Conservation (phyloP, 495 filamentous ascomycete species). For the Cercophora scortea region DNA sequence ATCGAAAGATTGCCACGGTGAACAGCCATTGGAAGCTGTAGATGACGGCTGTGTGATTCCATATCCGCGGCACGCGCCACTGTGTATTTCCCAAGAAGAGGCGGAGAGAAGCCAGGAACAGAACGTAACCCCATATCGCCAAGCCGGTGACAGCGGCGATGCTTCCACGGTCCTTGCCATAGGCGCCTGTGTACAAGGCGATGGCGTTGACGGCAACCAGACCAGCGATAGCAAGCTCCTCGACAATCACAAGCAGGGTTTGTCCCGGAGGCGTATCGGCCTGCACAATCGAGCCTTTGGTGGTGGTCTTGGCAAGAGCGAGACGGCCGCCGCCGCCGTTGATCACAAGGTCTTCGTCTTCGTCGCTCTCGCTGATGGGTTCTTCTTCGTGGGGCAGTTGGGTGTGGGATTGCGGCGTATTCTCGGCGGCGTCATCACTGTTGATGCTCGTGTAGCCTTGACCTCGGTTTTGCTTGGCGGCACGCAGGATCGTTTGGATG, state of each 20-base stretch:
- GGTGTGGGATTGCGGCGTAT: constrained; percentile 39
- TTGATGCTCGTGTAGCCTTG: constrained; percentile 43
- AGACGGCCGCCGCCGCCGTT: constrained; percentile 36
- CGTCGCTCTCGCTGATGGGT: constrained; percentile 46
- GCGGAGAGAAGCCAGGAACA: constrained; percentile 65
- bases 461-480: constrained; percentile 35
- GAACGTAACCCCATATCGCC: constrained; percentile 71
- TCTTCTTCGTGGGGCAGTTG: constrained; percentile 38
- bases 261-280: constrained; percentile 72
- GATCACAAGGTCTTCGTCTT: constrained; percentile 53
- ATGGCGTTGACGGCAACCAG: constrained; percentile 59
- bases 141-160: constrained; percentile 59
- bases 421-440: constrained; percentile 19
- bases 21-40: constrained; percentile 82
- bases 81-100: constrained; percentile 62
- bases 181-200: constrained; percentile 41
- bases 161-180: constrained; percentile 18
- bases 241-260: constrained; percentile 56
- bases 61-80: constrained; percentile 64
- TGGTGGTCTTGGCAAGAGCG: constrained; percentile 53
- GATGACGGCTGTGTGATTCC: constrained; percentile 88
- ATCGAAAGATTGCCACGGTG: constrained; percentile 69
- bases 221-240: constrained; percentile 65
- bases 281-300: constrained; percentile 59
- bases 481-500: constrained; percentile 42